Base-by-base conservation (phyloP, 139 green algal genomes). In the Parachlorella kessleri region DNA sequence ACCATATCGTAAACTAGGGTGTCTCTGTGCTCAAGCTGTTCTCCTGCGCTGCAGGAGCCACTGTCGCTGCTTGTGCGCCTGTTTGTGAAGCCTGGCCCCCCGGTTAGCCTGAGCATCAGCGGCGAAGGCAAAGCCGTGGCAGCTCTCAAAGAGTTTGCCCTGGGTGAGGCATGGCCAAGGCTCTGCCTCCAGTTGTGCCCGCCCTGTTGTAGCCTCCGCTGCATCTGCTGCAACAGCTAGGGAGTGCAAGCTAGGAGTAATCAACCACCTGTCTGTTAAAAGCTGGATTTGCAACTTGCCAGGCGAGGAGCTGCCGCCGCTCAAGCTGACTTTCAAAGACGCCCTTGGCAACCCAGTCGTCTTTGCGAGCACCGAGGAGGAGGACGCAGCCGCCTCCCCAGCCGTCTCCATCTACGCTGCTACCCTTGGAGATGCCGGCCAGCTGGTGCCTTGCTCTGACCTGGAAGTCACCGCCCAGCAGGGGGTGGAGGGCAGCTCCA, bases 261-360 rank as follows among this genome's bases (percentile, higher is more conserved):
- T n/a, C n/a, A n/a, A n/a, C n/a, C n/a, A n/a, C n/a, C n/a, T n/a
- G n/a, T n/a, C n/a, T n/a, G n/a, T n/a, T n/a, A n/a, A n/a, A n/a
- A n/a, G n/a, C n/a, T n/a, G n/a, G n/a, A n/a, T n/a, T n/a, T n/a
- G n/a, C n/a, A n/a, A n/a, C n/a, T 40, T 21, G 74, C 41, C 75
- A 81, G 75, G 75, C 1, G 85, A 93, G 86, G 79, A 65, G 30
- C 82, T 95, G 67, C 90, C 90, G 4, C 83, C 81, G 0, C 75
- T 94, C 66, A 78, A 76, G 21, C 37, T 95, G 36, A 68, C 66
- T 3, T 83, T 90, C 38, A 76, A 75, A 41, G 91, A 93, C 71
- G 72, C 64, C 3, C 75, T 81, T 59, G 90, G 83, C 78, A 94
- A 94, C 68, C 33, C 41, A 4, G 77, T 90, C 72, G 38, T n/a